phyloP scores from a whole-genome alignment of 176 grass and related monocot species.

The Aegilops tauschii region DNA sequence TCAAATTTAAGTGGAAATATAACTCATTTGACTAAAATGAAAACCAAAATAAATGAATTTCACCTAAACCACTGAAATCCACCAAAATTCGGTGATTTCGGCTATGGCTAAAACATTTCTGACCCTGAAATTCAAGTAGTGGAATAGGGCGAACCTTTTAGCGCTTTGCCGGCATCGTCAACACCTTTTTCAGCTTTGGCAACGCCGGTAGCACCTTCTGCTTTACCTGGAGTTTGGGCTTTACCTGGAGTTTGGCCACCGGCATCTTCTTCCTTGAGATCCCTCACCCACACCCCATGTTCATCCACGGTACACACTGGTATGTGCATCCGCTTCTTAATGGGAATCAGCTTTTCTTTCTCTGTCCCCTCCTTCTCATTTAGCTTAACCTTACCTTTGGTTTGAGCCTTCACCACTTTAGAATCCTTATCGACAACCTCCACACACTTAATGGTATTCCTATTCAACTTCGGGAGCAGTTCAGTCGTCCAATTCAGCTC shows the following conservation, averaged over 20 bases:
- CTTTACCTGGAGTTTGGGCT: background rate
- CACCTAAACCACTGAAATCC: too few species aligned
- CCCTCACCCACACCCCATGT: constrained; percentile 29
- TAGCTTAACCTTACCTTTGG: background rate
- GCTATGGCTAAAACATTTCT: too few species aligned
- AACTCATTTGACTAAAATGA: too few species aligned
- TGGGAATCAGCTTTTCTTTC: too few species aligned
- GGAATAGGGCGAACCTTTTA: background rate
- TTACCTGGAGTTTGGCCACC: background rate
- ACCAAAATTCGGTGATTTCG: too few species aligned
- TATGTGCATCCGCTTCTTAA: background rate
- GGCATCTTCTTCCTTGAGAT: constrained; percentile 12
- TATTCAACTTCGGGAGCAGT: fast-evolving
- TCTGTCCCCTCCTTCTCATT: background rate
- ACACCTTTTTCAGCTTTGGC: too few species aligned
- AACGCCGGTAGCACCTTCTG: background rate
- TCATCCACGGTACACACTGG: background rate
- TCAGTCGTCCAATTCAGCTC: background rate
- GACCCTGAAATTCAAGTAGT: too few species aligned
- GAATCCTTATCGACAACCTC: constrained; percentile 31
- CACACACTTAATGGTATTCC: background rate
- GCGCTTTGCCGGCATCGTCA: too few species aligned
- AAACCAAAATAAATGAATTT: too few species aligned
- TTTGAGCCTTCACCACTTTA: background rate
- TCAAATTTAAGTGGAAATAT: too few species aligned